These are phyloP conservation scores for Hortaea sp. DNA, from an alignment of 2,329 filamentous ascomycete species.

Conservation along the genomic window DNA sequence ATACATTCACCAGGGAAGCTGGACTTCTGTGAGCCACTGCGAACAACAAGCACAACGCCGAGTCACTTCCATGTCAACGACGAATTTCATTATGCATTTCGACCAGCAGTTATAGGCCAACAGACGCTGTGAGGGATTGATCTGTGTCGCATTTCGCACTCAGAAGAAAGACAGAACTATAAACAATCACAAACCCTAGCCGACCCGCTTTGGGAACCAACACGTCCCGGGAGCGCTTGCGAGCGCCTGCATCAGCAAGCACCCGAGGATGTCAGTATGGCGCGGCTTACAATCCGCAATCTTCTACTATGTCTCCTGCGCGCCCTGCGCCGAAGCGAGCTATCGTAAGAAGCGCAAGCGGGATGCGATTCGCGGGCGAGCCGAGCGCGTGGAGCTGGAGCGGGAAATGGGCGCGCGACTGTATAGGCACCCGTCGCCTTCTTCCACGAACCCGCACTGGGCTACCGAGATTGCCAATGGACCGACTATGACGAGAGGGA, in stretches of 20 bases:
- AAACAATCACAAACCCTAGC: no score
- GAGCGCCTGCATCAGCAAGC: neutral
- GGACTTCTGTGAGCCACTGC: no score
- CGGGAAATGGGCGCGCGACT: constrained; percentile 53
- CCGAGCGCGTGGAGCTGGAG: constrained; percentile 54
- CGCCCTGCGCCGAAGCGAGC: constrained; percentile 63
- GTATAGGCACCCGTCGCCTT: constrained; percentile 70
- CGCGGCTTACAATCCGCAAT: constrained; percentile 59
- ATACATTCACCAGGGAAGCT: no score
- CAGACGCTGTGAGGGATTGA: no score
- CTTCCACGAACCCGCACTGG: constrained; percentile 84
- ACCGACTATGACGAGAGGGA: constrained; percentile 39
- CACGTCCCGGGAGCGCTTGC: neutral
- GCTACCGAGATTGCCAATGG: constrained; percentile 75
- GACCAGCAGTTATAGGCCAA: constrained; percentile 8
- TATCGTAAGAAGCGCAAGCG: constrained; percentile 61
- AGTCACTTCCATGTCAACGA: no score
- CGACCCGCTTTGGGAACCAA: constrained; percentile 30
- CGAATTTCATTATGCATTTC: constrained; percentile 10
- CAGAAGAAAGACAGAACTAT: no score
- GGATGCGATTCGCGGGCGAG: constrained; percentile 57
- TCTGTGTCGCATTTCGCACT: no score
- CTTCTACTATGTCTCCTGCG: constrained; percentile 69
- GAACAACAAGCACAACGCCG: no score
- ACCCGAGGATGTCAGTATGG: constrained; percentile 19